phyloP scores from a whole-genome alignment of 2,329 filamentous ascomycete genomes.

The Neofusicoccum parvum region DNA sequence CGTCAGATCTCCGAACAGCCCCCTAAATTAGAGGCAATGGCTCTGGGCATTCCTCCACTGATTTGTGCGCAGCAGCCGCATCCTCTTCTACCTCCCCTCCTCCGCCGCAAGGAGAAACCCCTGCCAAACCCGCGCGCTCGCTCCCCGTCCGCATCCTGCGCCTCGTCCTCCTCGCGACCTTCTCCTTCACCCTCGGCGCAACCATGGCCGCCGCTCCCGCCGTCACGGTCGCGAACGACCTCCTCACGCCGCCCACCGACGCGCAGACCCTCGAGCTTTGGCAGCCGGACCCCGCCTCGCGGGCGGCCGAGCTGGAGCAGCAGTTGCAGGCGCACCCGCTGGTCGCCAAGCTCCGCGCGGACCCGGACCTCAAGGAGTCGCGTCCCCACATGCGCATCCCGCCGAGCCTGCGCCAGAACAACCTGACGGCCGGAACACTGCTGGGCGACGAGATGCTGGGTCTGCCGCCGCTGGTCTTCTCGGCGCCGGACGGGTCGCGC shows the following conservation, averaged over 20 bases:
- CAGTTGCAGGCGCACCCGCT: slow-evolving; percentile 76
- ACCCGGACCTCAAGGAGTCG: slow-evolving; percentile 59
- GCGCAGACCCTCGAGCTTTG: slow-evolving; percentile 73
- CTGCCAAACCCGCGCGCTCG: slow-evolving; percentile 20
- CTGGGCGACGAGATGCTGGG: slow-evolving; percentile 73
- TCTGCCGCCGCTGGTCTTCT: slow-evolving; percentile 80
- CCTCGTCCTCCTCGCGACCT: slow-evolving; percentile 49
- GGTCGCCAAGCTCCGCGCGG: slow-evolving; percentile 57
- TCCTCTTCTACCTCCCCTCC: not conserved
- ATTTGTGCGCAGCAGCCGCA: not conserved
- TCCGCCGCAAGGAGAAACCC: not conserved
- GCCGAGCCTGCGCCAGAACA: slow-evolving; percentile 66
- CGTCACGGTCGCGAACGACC: slow-evolving; percentile 50
- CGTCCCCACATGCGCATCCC: slow-evolving; percentile 89
- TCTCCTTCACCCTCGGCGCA: slow-evolving; percentile 58
- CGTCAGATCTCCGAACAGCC: not conserved
- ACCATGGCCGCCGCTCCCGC: slow-evolving; percentile 59
- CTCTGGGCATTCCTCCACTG: not conserved
- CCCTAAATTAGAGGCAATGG: not conserved
- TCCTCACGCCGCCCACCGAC: slow-evolving; percentile 64
- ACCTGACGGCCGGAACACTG: slow-evolving; percentile 80
- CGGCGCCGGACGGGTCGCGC: slow-evolving; percentile 53
- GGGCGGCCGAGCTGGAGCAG: slow-evolving; percentile 63
- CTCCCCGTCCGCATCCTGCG: slow-evolving; percentile 44
- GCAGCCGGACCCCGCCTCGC: slow-evolving; percentile 54